Evolutionary conservation across 805 yeast species (phyloP).

Genomic region (Metschnikowia koreensis): DNA sequence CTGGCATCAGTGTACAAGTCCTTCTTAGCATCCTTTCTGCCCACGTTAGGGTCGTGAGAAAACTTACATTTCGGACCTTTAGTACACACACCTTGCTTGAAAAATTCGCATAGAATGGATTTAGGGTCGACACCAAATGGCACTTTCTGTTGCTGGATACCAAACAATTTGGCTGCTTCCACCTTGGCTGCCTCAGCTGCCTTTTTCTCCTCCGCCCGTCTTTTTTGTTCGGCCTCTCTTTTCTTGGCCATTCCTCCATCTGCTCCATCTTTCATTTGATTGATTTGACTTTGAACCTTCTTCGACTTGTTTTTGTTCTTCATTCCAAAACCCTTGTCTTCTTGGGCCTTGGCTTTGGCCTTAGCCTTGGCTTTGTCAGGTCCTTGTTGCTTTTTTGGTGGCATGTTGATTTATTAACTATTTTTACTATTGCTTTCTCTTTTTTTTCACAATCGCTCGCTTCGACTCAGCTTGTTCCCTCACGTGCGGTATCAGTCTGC

Average conservation of each 20-base stretch:
- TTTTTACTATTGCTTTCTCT: constrained; percentile 5
- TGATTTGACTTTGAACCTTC: constrained; percentile 68
- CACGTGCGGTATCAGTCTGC: constrained; percentile 10
- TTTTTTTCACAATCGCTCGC: constrained; percentile 13
- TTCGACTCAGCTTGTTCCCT: constrained; percentile 8
- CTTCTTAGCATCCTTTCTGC: constrained; percentile 84
- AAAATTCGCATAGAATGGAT: constrained; percentile 83
- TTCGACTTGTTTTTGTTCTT: constrained; percentile 93
- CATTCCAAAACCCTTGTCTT: constrained; percentile 90
- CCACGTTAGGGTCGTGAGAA: constrained; percentile 83
- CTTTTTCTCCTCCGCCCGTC: constrained; percentile 74
- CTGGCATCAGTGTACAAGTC: constrained; percentile 92
- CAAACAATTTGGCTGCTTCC: constrained; percentile 79
- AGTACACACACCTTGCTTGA: constrained; percentile 83
- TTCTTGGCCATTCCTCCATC: constrained; percentile 57
- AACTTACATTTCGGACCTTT: constrained; percentile 87
- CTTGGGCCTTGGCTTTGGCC: constrained; percentile 62
- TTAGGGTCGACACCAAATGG: constrained; percentile 98
- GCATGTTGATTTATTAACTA: constrained; percentile 44
- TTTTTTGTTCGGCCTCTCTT: constrained; percentile 70
- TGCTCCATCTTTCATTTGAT: constrained; percentile 40
- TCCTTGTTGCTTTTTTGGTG: constrained; percentile 68
- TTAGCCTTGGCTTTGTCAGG: constrained; percentile 63
- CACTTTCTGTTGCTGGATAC: constrained; percentile 74
- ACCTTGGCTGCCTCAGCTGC: constrained; percentile 87